A percentile compares a stretch with the other conserved stretches of the same genome.
Evolutionary conservation across 2,329 filamentous ascomycete species (phyloP).

Genomic region (Bipolaris oryzae): DNA sequence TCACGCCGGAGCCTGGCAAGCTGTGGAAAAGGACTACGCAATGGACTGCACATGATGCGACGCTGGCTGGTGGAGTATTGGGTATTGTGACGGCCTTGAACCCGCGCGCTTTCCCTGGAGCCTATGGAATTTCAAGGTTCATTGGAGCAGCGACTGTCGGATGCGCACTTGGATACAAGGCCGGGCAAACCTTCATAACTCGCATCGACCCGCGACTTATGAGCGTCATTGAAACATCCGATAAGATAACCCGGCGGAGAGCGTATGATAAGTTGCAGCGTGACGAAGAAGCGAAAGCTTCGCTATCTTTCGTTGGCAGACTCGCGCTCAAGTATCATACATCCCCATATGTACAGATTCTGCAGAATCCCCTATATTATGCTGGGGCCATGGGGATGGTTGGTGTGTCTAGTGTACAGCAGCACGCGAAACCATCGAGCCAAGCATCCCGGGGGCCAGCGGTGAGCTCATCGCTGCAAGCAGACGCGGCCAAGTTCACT

Average conservation of each 20-base stretch:
- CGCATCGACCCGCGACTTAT: constrained; percentile 5
- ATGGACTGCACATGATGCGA: constrained; percentile 23
- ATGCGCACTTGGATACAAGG: constrained; percentile 17
- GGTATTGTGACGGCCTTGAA: constrained; percentile 23
- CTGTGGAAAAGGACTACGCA: constrained; percentile 30
- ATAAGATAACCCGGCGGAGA: neutral
- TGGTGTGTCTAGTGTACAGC: neutral
- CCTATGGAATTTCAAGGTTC: constrained; percentile 23
- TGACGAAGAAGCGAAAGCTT: constrained; percentile 17
- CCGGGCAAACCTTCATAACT: constrained; percentile 4
- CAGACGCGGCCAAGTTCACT: constrained; percentile 10
- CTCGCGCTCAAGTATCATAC: constrained; percentile 15
- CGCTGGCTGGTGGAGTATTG: constrained; percentile 22
- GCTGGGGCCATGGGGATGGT: neutral
- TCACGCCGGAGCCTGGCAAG: constrained; percentile 24
- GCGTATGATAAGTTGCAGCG: constrained; percentile 16
- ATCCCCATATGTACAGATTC: constrained; percentile 2
- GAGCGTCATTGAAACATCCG: constrained; percentile 4
- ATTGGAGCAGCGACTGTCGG: constrained; percentile 25
- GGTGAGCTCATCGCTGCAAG: neutral
- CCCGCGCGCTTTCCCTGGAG: constrained; percentile 24
- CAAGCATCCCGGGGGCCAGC: neutral
- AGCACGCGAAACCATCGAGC: neutral
- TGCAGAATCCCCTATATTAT: constrained; percentile 8
- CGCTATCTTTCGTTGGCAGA: constrained; percentile 20